A percentile compares a stretch with the other conserved stretches of the same genome.
phyloP scores from a whole-genome alignment of 257 asterid species.

The Solanum clarkiae region DNA sequence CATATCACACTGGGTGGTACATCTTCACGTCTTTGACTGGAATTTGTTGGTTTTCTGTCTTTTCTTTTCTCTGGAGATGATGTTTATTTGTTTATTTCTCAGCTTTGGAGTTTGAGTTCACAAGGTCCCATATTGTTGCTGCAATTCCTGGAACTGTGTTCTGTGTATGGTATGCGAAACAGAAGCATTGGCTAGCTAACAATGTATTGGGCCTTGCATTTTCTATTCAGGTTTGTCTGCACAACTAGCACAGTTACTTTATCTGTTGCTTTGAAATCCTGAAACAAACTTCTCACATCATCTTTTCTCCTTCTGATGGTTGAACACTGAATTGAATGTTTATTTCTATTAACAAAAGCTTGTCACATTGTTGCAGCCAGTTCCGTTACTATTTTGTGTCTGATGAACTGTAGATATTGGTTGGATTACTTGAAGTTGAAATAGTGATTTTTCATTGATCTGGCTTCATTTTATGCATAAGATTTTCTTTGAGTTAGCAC shows the following conservation, averaged over 20 bases:
- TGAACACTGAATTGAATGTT: background rate
- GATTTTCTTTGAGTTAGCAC: background rate
- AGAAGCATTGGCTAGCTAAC: slow-evolving; percentile 99
- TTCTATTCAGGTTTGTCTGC: slow-evolving; percentile 67
- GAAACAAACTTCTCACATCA: background rate
- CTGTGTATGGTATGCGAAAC: slow-evolving; percentile 87
- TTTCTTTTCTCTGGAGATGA: background rate
- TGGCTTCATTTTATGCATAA: background rate
- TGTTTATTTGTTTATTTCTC: slow-evolving; percentile 15
- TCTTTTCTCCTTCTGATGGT: background rate
- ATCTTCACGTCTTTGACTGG: background rate
- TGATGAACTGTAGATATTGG: background rate
- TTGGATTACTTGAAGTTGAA: background rate
- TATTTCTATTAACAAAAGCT: background rate
- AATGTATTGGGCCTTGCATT: slow-evolving; percentile 90
- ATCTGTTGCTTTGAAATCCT: background rate
- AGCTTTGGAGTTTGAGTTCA: slow-evolving; percentile 90
- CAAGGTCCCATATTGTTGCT: slow-evolving; percentile 75
- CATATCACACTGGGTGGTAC: background rate
- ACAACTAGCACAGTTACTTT: background rate
- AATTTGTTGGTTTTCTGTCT: background rate
- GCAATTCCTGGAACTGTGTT: slow-evolving; percentile 91
- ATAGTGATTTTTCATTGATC: background rate
- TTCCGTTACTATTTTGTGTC: background rate
- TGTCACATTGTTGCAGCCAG: background rate